These are phyloP conservation scores for Eucalyptus marginata DNA, from an alignment of 345 rosid species.

Conservation along the genomic window DNA sequence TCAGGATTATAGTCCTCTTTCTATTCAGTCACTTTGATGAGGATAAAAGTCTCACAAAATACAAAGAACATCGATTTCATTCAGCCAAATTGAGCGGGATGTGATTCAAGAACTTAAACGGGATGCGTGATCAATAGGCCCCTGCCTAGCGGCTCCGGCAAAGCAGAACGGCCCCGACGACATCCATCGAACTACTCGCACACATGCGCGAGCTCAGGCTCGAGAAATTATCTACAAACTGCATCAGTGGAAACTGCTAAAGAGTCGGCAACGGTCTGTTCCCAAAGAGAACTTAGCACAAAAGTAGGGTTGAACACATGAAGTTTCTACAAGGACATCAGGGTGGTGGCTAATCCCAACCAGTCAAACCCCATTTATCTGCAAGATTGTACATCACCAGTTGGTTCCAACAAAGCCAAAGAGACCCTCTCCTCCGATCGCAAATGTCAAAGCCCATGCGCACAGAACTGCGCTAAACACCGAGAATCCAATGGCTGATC, in stretches of 20 bases:
- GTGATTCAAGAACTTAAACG: background rate
- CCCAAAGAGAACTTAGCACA: background rate
- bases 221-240: background rate
- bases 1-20: background rate
- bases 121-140: background rate
- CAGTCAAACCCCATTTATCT: conserved; percentile 76
- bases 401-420: conserved; percentile 73
- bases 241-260: background rate
- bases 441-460: conserved; percentile 88
- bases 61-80: background rate
- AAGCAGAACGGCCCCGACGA: background rate
- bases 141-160: background rate
- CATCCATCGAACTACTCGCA: background rate
- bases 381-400: conserved; percentile 93
- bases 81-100: background rate
- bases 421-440: conserved; percentile 71
- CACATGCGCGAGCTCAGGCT: background rate
- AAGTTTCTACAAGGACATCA: background rate
- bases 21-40: background rate
- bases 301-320: background rate
- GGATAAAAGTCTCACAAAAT: background rate
- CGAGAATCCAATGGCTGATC: conserved; percentile 73
- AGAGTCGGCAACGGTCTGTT: background rate
- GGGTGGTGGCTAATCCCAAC: conserved; percentile 20
- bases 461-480: conserved; percentile 43